Evolutionary conservation across 257 asterid genomes (phyloP).

Genomic region (Lycium ferocissimum): DNA sequence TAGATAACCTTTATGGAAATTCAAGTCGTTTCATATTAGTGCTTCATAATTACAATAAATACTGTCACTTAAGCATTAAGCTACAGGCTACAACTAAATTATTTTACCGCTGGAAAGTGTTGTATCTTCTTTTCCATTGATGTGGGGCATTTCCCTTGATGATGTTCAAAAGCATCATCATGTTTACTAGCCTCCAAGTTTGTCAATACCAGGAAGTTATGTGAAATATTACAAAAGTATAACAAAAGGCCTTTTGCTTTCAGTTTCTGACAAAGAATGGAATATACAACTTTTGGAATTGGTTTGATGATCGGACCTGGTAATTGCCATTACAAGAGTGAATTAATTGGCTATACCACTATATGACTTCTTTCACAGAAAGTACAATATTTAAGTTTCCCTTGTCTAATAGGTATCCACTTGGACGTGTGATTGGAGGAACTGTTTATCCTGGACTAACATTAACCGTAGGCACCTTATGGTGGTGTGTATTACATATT

Average conservation of each 20-base stretch:
- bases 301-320: constrained; percentile 99
- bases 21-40: too few species aligned
- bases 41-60: too few species aligned
- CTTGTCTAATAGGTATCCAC: constrained; percentile 76
- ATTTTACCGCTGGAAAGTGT: too few species aligned
- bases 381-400: neutral
- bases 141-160: neutral
- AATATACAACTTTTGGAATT: constrained; percentile 97
- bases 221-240: constrained; percentile 33
- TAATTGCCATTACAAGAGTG: constrained; percentile 41
- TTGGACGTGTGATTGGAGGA: constrained; percentile 98
- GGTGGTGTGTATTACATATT: constrained; percentile 54
- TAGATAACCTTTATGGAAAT: too few species aligned
- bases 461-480: constrained; percentile 89
- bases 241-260: constrained; percentile 30
- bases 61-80: neutral
- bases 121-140: too few species aligned
- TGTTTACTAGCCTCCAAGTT: neutral
- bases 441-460: constrained; percentile 98
- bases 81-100: neutral
- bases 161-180: neutral
- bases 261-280: constrained; percentile 91
- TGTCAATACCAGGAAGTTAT: constrained; percentile 4
- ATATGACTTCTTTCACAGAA: neutral
- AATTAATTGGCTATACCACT: neutral